These are phyloP conservation scores for Amylostereum chailletii DNA, from an alignment of 1,284 basidiomycete genomes.

Conservation along the genomic window DNA sequence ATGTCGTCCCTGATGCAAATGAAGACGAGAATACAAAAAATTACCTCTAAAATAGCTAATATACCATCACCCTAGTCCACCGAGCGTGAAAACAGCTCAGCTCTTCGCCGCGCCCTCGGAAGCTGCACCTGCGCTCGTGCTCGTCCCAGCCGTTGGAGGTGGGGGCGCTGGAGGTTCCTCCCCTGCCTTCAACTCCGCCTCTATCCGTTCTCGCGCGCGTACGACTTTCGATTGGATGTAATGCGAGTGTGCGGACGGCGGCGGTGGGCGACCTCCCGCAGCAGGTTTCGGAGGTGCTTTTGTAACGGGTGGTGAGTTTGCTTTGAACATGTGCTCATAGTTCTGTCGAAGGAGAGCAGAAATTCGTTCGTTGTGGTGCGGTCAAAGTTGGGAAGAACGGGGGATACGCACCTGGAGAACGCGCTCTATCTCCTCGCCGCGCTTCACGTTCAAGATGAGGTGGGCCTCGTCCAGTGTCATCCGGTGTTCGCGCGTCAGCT, in stretches of 20 bases:
- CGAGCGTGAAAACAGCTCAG: no score
- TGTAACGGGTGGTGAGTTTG: constrained; percentile 60
- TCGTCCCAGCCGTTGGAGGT: constrained; percentile 5
- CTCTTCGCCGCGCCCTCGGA: no score
- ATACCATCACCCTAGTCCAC: no score
- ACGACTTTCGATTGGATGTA: constrained; percentile 97
- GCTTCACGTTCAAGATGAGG: constrained; percentile 88
- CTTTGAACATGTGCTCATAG: constrained; percentile 90
- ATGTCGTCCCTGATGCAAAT: no score
- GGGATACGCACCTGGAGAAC: constrained; percentile 58
- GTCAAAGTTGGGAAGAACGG: not conserved
- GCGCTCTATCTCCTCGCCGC: constrained; percentile 59
- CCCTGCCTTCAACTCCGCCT: constrained; percentile 63
- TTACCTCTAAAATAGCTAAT: no score
- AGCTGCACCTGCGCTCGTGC: no score
- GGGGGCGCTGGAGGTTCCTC: constrained; percentile 19
- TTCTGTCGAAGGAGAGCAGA: constrained; percentile 41
- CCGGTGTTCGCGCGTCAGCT: constrained; percentile 72
- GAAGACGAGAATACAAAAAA: no score
- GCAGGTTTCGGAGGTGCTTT: constrained; percentile 41
- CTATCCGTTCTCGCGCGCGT: constrained; percentile 88
- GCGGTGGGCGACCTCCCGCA: constrained; percentile 19
- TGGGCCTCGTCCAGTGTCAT: constrained; percentile 97
- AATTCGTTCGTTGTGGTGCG: not conserved
- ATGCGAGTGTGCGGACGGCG: constrained; percentile 62